These are phyloP conservation scores for Peronospora destructor DNA, from an alignment of 352 stramenopile genomes.

Conservation along the genomic window DNA sequence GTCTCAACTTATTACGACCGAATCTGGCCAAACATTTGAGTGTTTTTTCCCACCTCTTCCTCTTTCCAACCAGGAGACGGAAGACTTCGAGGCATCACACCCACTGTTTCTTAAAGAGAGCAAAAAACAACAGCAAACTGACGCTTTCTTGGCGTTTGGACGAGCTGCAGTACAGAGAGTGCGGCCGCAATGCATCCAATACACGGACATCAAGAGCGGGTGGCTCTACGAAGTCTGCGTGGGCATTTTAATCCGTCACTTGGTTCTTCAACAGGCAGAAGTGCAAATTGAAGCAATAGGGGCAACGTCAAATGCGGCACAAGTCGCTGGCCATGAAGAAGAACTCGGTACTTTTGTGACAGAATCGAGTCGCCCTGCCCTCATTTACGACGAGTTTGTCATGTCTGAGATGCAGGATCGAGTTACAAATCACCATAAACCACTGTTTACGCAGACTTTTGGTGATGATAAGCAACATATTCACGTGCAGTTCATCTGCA, in stretches of 20 bases:
- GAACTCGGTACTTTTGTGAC: conserved; percentile 33
- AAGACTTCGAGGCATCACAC: not conserved
- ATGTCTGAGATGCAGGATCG: conserved; percentile 37
- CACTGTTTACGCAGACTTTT: conserved; percentile 66
- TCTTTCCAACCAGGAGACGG: conserved; percentile 1
- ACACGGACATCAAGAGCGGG: conserved; percentile 35
- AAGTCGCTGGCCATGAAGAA: conserved; percentile 21
- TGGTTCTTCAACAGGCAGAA: conserved; percentile 25
- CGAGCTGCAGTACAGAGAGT: conserved; percentile 50
- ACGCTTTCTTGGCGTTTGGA: conserved; percentile 40
- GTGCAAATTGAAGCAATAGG: conserved; percentile 17
- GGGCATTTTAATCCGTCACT: conserved; percentile 45
- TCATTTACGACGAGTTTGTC: conserved; percentile 44
- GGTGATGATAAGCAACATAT: conserved; percentile 22
- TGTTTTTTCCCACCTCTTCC: conserved; percentile 52
- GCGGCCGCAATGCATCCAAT: conserved; percentile 59
- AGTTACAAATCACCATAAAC: conserved; percentile 33
- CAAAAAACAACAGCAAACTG: conserved; percentile 4
- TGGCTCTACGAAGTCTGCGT: conserved; percentile 71
- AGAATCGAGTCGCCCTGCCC: conserved; percentile 26
- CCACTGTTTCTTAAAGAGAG: conserved; percentile 6
- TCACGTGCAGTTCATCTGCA: conserved; percentile 71
- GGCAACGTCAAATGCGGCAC: not conserved
- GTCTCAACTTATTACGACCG: conserved; percentile 55
- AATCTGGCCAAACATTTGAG: conserved; percentile 60